Conservation (phyloP, 495 filamentous ascomycete genomes). For the Hypoxylon fragiforme region DNA sequence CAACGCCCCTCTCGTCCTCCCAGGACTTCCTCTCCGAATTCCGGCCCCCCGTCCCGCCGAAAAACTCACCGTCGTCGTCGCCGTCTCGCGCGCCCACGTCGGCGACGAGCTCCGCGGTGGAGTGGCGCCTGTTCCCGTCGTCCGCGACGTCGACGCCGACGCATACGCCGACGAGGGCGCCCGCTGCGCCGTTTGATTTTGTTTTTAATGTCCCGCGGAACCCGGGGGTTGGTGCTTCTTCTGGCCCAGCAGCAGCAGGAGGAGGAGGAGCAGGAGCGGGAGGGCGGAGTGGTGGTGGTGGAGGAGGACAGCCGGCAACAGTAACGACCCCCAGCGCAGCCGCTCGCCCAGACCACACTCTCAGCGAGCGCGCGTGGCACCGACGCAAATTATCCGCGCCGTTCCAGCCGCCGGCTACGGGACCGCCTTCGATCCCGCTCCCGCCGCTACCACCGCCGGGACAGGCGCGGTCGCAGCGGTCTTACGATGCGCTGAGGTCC, state of each 20-base stretch:
- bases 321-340: conserved; percentile 8
- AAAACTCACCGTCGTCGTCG: background rate
- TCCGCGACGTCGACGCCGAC: too few relatives aligned
- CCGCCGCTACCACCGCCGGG: conserved; percentile 23
- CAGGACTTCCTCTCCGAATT: conserved; percentile 1
- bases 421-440: conserved; percentile 17
- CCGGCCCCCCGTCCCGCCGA: conserved; percentile 4
- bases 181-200: conserved; percentile 4
- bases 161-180: background rate
- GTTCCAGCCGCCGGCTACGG: conserved; percentile 25
- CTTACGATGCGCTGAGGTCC: conserved; percentile 1
- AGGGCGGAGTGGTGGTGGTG: too few relatives aligned
- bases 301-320: background rate
- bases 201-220: too few relatives aligned
- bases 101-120: conserved; percentile 19
- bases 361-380: conserved; percentile 36
- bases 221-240: too few relatives aligned
- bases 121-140: too few relatives aligned
- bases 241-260: too few relatives aligned
- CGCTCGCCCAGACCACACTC: conserved; percentile 3
- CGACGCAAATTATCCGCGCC: conserved; percentile 22
- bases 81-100: background rate
- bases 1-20: background rate
- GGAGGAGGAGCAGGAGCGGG: too few relatives aligned
- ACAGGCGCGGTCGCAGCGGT: conserved; percentile 15